Percentiles rank a stretch among this genome's conserved stretches.
Conservation (phyloP, 768 basidiomycete genomes). For the Gloeophyllum trabeum region DNA sequence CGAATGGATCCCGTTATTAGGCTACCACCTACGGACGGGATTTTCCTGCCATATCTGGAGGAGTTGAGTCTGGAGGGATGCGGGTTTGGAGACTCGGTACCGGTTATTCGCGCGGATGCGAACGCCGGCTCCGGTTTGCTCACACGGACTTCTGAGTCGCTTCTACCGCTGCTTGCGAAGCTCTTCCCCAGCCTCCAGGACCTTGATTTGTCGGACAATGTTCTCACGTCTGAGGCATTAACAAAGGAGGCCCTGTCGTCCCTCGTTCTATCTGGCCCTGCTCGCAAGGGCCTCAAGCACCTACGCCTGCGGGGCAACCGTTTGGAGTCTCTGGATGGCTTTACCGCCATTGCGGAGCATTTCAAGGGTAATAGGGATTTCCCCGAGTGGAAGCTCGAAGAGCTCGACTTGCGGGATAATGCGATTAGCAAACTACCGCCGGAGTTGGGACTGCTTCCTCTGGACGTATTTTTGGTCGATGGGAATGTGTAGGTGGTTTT, state of each 20-base stretch:
- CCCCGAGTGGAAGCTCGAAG: conserved; percentile 67
- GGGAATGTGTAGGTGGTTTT: conserved; percentile 55
- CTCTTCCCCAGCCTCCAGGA: conserved; percentile 63
- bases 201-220: conserved; percentile 71
- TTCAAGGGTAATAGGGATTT: conserved; percentile 58
- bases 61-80: conserved; percentile 71
- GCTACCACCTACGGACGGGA: conserved; percentile 29
- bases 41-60: conserved; percentile 47
- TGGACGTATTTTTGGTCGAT: conserved; percentile 78
- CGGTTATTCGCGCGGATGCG: conserved; percentile 26
- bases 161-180: conserved; percentile 46
- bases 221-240: conserved; percentile 42
- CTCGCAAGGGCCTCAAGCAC: conserved; percentile 46
- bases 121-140: conserved; percentile 21
- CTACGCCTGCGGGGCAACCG: conserved; percentile 62
- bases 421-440: conserved; percentile 60
- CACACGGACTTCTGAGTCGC: conserved; percentile 35
- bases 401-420: conserved; percentile 76
- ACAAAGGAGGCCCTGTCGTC: conserved; percentile 32
- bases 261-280: conserved; percentile 31
- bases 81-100: conserved; percentile 47
- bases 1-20: conserved; percentile 55
- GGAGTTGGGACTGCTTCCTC: conserved; percentile 60
- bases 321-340: conserved; percentile 48
- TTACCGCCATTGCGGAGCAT: conserved; percentile 45